Conservation (phyloP, 345 rosid species). For the Xanthoceras sorbifolium region DNA sequence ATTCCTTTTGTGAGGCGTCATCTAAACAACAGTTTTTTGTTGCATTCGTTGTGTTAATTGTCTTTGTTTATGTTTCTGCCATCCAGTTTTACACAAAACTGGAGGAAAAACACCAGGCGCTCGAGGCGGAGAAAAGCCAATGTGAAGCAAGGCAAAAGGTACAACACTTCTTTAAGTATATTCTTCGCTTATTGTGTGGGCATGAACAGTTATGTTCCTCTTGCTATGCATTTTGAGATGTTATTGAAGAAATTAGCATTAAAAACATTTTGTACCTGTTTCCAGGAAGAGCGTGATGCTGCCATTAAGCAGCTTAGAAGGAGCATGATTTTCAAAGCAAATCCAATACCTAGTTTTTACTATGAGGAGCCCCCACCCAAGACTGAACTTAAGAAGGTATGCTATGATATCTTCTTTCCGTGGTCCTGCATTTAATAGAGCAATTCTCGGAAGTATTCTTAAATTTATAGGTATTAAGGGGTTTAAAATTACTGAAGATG, state of each 20-base stretch:
- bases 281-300: constrained; percentile 98
- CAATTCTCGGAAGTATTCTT: not conserved
- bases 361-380: constrained; percentile 88
- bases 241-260: not conserved
- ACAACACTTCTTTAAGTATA: not conserved
- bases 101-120: constrained; percentile 77
- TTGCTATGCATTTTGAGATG: not conserved
- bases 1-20: constrained; percentile 11
- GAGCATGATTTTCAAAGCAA: constrained; percentile 77
- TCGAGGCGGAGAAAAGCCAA: constrained; percentile 77
- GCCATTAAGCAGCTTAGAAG: constrained; percentile 87
- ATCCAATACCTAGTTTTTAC: constrained; percentile 94
- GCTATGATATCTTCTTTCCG: not conserved
- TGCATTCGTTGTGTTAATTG: constrained; percentile 21
- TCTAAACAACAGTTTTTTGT: not conserved
- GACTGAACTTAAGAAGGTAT: constrained; percentile 86
- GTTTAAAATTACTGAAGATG: not conserved
- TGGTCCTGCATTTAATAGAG: not conserved
- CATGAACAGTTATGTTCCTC: not conserved
- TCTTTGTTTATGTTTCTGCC: constrained; percentile 24
- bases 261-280: constrained; percentile 10
- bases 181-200: not conserved
- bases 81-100: constrained; percentile 77
- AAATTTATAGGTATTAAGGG: not conserved
- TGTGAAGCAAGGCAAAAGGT: constrained; percentile 84